phyloP scores from a whole-genome alignment of 805 yeast genomes.

The Jamesozyma jinghongensis region DNA sequence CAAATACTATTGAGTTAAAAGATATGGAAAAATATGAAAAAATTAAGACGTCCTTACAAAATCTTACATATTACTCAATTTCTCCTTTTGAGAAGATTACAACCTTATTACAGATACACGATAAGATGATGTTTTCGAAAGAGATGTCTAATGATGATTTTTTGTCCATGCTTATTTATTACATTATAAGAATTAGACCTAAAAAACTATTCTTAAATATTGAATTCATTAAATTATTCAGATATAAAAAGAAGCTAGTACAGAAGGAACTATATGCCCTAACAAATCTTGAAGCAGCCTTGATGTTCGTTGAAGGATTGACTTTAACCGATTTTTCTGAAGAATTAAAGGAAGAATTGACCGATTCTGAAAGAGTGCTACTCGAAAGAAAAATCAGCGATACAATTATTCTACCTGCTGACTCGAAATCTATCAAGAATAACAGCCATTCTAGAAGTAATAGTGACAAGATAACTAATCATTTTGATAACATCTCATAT shows the following conservation, averaged over 20 bases:
- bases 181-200: conserved; percentile 18
- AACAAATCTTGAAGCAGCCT: conserved; percentile 29
- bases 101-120: conserved; percentile 22
- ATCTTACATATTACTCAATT: conserved; percentile 17
- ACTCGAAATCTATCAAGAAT: neutral
- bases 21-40: conserved; percentile 7
- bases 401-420: conserved; percentile 14
- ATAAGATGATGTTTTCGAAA: conserved; percentile 18
- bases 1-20: conserved; percentile 7
- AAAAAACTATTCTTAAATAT: conserved; percentile 21
- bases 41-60: conserved; percentile 12
- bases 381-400: conserved; percentile 17
- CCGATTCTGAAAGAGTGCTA: conserved; percentile 8
- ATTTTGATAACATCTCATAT: neutral
- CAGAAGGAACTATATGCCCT: conserved; percentile 28
- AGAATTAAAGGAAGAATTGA: conserved; percentile 12
- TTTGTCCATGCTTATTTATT: conserved; percentile 25
- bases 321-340: conserved; percentile 19
- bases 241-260: conserved; percentile 26
- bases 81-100: conserved; percentile 27
- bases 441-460: neutral
- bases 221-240: conserved; percentile 26
- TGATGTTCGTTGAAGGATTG: conserved; percentile 27
- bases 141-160: conserved; percentile 28
- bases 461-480: neutral